Base-by-base conservation (phyloP, 371 early-diverging fungal species). In the Batrachochytrium dendrobatidis region DNA sequence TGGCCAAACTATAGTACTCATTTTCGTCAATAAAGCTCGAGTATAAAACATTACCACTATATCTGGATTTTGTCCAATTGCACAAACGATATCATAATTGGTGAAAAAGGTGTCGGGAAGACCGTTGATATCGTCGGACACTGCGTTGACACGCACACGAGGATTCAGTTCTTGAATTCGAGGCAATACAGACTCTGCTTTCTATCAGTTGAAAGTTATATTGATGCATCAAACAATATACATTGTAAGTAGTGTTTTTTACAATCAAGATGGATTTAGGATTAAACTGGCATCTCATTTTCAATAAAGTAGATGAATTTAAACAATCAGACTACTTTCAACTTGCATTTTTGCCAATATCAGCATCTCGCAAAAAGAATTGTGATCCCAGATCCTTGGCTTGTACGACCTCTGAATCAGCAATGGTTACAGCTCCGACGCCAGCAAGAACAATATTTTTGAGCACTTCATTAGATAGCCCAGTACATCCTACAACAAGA, bases 371-470 rank as follows among this genome's bases (percentile, higher is more conserved):
- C 18, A 87, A 53, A 35, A 92, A 84, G 62, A 92, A 92, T 56
- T 91, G 90, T 3, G 84, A 72, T 1, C 87, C 88, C n/a, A 94
- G 72, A 58, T 92, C 92, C 25, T 73, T 63, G 30, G 69, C 71
- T 0, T 59, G 66, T 1, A 93, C 88, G 0, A 48, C 44, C 39
- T 10, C 66, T 64, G 33, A 71, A 56, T 92, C 94, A 29, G 83
- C 55, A 0, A 95, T 53, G 0, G 86, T 85, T 24, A 95, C 68
- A 0, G 74, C 68, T 0, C 92, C 93, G 17, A 94, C 71, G 24
- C 96, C 96, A 0, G 93, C 90, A 15, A 95, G 77, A 4, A 90
- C 92, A 51, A 95, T 69, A 69, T 94, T 94, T 69, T 95, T 95
- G 72, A 85, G 78, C 25, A 89, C 79, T 68, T 95, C 96, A 59